Evolutionary conservation across 2,329 filamentous ascomycete species (phyloP), one percentile per base, ranked within the genome.

Genomic region (Curvularia sp.): DNA sequence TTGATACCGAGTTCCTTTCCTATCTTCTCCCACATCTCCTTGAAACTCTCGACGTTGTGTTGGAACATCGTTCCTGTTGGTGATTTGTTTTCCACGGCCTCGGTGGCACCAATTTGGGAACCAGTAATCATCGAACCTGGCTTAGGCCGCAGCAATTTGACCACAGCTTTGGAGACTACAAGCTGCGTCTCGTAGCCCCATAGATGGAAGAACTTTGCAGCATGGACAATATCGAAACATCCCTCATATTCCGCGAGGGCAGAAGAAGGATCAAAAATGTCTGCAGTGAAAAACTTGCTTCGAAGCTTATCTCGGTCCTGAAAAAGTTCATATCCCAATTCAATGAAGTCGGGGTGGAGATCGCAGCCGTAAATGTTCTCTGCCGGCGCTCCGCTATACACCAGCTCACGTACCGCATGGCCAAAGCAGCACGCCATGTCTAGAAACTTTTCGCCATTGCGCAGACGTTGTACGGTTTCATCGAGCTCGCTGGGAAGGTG

Each of bases 121-220:
- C 85, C 84, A 52, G 85, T 80, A 30, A 87, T 80, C 65, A 84
- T 76, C 9, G 79, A 80, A 0, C 79, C 79, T 0, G 78, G 75
- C 63, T 79, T 77, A 18, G 72, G 66, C 10, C 62, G 62, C n/a
- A 78, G 63, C 15, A 80, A 62, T 10, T 51, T 51, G 15, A 75
- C 68, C 7, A 79, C 63, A n/a, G 65, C 64, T 55, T 72, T 75
- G 2, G 71, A 76, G 2, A 72, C 68, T n/a, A 61, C 42, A 26
- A 78, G 28, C 48, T 76, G 72, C 9, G 69, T 63, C 3, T 77
- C 66, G 60, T 73, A 77, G 20, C 65, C 67, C 61, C 77, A 81
- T 10, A 79, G 71, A 57, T 81, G 79, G 54, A 81, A 77, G 57
- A 81, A 79, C 0, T 75, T 75, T n/a, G 72, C 74, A 0, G 76